Percentiles rank a stretch among this genome's conserved stretches.
Evolutionary conservation across 2,329 filamentous ascomycete species (phyloP).

Genomic region (Zymoseptoria brevis): DNA sequence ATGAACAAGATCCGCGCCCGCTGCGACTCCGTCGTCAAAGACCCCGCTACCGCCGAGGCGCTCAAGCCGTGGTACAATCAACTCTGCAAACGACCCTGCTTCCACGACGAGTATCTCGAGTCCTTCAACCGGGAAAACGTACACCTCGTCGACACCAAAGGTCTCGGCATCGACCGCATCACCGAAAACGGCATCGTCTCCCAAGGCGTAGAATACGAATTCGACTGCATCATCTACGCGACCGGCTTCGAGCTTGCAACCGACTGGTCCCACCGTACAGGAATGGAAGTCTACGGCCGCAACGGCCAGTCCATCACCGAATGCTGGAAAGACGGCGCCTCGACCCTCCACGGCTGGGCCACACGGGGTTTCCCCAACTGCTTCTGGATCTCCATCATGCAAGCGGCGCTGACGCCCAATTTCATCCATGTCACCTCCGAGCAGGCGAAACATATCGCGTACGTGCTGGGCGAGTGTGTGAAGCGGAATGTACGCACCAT

Average conservation of each 20-base stretch:
- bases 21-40: conserved; percentile 43
- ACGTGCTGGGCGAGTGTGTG: conserved; percentile 35
- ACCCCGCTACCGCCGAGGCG: conserved; percentile 43
- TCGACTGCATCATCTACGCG: conserved; percentile 41
- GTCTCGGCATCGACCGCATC: conserved; percentile 42
- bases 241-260: conserved; percentile 37
- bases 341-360: conserved; percentile 47
- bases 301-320: conserved; percentile 39
- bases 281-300: conserved; percentile 33
- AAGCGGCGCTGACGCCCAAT: conserved; percentile 36
- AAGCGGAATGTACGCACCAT: conserved; percentile 26
- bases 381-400: conserved; percentile 40
- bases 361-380: conserved; percentile 48
- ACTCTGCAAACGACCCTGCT: conserved; percentile 57
- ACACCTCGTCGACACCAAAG: conserved; percentile 51
- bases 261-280: conserved; percentile 23
- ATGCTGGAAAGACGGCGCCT: conserved; percentile 36
- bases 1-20: conserved; percentile 40
- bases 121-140: conserved; percentile 53
- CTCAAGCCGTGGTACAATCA: conserved; percentile 53
- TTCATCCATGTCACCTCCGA: conserved; percentile 33
- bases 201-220: conserved; percentile 40
- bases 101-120: conserved; percentile 50
- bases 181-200: conserved; percentile 43
- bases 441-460: conserved; percentile 37